Evolutionary conservation across 2,329 filamentous ascomycete species (phyloP).

Genomic region (Cryphonectria naterciae): DNA sequence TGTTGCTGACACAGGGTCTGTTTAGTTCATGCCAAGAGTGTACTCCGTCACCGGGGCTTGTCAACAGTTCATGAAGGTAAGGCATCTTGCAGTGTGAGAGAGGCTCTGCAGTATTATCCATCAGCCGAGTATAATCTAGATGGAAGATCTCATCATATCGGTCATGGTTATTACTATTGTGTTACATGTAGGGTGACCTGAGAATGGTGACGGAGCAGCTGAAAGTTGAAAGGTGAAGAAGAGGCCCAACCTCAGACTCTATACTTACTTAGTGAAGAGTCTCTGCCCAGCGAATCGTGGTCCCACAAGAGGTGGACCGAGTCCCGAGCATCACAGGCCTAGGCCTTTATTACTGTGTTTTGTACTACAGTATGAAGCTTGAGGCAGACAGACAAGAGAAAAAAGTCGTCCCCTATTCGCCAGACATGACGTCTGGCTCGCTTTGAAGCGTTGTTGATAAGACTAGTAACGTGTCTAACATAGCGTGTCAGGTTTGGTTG

Average conservation of each 20-base stretch:
- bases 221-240: neutral
- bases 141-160: no score
- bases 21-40: neutral
- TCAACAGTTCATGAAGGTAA: neutral
- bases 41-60: neutral
- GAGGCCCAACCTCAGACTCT: neutral
- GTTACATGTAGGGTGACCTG: neutral
- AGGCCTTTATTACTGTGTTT: neutral
- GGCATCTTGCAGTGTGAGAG: neutral
- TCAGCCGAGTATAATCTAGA: no score
- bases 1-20: neutral
- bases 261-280: neutral
- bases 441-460: conserved; percentile 3
- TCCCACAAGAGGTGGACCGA: neutral
- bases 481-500: conserved; percentile 1
- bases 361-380: neutral
- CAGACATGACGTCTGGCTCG: neutral
- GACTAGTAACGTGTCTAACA: conserved; percentile 9
- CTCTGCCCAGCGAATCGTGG: neutral
- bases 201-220: neutral
- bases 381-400: neutral
- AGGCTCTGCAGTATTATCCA: no score
- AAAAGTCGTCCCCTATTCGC: neutral
- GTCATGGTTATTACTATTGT: no score
- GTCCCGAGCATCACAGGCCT: neutral